These are phyloP conservation scores for Durio zibethinus DNA, from an alignment of 345 rosid genomes.

Conservation along the genomic window DNA sequence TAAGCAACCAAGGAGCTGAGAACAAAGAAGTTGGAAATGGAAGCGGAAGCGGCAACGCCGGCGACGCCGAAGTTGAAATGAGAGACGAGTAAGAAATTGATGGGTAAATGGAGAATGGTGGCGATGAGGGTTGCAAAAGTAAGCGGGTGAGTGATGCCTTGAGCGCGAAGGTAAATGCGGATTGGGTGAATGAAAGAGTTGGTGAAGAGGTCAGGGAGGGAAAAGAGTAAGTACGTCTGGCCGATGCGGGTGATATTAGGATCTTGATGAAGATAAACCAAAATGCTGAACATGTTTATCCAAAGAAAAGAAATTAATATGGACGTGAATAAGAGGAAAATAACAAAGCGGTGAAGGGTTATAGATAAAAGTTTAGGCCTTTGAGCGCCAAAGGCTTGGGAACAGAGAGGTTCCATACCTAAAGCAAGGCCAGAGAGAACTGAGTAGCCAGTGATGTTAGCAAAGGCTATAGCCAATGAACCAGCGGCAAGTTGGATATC, in stretches of 20 bases:
- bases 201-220: conserved; percentile 82
- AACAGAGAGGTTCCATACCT: conserved; percentile 96
- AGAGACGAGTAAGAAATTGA: conserved; percentile 53
- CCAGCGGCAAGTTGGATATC: conserved; percentile 85
- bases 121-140: conserved; percentile 74
- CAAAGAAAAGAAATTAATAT: conserved; percentile 75
- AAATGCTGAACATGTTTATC: conserved; percentile 56
- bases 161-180: conserved; percentile 96
- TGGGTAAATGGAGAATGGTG: conserved; percentile 60
- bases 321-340: conserved; percentile 59
- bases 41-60: conserved; percentile 76
- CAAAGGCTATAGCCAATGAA: conserved; percentile 87
- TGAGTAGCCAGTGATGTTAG: conserved; percentile 91
- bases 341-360: conserved; percentile 82
- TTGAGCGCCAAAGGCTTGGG: conserved; percentile 89
- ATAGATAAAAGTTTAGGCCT: conserved; percentile 76
- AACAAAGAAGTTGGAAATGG: conserved; percentile 55
- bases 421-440: conserved; percentile 88
- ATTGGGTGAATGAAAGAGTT: conserved; percentile 84
- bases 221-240: conserved; percentile 60
- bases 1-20: conserved; percentile 44
- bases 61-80: conserved; percentile 56
- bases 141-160: conserved; percentile 81
- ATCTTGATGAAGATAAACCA: conserved; percentile 68
- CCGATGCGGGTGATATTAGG: conserved; percentile 58